These are phyloP conservation scores for Chrysanthemum seticuspe DNA, from an alignment of 129 eudicot species.

Conservation along the genomic window DNA sequence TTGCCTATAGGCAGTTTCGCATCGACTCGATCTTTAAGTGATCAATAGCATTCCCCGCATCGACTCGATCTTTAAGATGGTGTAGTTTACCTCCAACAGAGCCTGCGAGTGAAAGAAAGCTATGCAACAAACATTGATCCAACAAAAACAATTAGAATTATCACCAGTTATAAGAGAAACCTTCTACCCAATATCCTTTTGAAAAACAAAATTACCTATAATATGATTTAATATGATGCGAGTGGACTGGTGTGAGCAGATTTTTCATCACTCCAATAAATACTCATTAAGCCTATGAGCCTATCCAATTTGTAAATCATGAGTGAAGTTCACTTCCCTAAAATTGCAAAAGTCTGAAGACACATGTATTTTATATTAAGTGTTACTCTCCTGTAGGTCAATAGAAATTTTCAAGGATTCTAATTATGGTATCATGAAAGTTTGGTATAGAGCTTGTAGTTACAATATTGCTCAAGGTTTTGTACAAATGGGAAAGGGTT, in stretches of 20 bases:
- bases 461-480: conserved; percentile 83
- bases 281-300: not conserved
- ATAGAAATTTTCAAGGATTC: not conserved
- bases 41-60: no score
- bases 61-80: no score
- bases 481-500: conserved; percentile 94
- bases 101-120: no score
- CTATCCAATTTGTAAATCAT: not conserved
- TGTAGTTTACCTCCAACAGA: no score
- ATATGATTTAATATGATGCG: conserved; percentile 5
- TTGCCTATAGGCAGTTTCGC: no score
- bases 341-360: not conserved
- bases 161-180: no score
- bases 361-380: not conserved
- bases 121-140: no score
- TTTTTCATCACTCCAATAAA: not conserved
- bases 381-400: not conserved
- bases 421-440: not conserved
- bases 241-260: not conserved
- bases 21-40: no score
- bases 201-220: no score
- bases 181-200: no score
- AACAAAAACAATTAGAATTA: no score
- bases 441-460: conserved; percentile 1
- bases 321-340: not conserved